Evolutionary conservation across 352 stramenopile genomes (phyloP).

Genomic region (Thraustochytrium striatum): DNA sequence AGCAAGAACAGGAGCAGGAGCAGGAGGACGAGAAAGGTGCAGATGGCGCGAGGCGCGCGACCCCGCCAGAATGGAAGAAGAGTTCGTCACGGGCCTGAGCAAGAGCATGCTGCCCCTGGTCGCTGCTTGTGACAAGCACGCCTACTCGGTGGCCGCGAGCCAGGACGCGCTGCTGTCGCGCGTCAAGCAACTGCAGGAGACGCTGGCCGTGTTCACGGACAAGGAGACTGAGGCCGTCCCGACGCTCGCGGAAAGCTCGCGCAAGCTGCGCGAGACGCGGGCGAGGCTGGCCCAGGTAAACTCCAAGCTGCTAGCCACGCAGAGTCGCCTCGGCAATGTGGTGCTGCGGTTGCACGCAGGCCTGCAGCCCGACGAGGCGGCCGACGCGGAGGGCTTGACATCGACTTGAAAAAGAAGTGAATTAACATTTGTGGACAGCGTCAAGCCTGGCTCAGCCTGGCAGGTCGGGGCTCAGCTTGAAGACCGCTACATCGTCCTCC

Average conservation of each 20-base stretch:
- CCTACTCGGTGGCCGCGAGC: conserved; percentile 25
- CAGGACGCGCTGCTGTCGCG: background rate
- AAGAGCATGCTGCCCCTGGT: conserved; percentile 27
- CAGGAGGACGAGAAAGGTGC: background rate
- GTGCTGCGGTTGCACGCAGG: background rate
- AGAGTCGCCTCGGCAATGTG: background rate
- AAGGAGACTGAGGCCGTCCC: background rate
- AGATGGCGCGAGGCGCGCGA: no score
- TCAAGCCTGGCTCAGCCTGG: no score
- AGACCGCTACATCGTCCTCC: conserved; percentile 6
- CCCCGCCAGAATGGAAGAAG: no score
- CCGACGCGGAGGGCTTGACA: no score
- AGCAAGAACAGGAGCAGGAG: background rate
- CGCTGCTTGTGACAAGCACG: conserved; percentile 27
- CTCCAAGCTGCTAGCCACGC: background rate
- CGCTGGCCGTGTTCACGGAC: background rate
- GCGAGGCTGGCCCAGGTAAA: background rate
- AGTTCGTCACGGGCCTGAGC: conserved; percentile 11
- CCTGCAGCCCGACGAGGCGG: no score
- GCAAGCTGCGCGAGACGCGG: conserved; percentile 6
- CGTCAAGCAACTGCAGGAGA: background rate
- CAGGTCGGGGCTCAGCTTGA: conserved; percentile 53
- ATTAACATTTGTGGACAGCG: no score
- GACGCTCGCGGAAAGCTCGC: background rate
- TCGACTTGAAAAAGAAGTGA: no score